Percentiles rank a stretch among this genome's conserved stretches.
phyloP scores from a whole-genome alignment of 331 rosid species.

The Cucumis variabilis region DNA sequence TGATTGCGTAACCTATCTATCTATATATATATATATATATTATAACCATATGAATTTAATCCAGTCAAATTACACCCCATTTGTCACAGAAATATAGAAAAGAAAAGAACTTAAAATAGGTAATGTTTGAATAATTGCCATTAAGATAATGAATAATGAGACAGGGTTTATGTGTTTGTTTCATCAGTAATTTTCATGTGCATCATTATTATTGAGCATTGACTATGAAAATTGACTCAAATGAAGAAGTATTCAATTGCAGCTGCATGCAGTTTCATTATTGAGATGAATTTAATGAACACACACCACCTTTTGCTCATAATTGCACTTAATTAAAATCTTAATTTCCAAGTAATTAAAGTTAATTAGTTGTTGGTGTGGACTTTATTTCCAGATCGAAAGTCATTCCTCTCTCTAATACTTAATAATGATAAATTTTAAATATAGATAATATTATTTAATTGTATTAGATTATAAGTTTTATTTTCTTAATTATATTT shows the following conservation, averaged over 20 bases:
- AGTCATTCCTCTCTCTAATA: not conserved
- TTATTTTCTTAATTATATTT: fast-evolving
- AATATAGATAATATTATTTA: no score
- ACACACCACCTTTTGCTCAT: not conserved
- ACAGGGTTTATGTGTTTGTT: not conserved
- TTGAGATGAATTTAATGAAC: conserved; percentile 22
- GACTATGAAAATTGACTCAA: not conserved
- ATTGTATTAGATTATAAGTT: not conserved
- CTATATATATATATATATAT: no score
- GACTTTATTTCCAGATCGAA: not conserved
- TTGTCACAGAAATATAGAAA: no score
- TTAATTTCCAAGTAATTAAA: conserved; percentile 9
- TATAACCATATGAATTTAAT: not conserved
- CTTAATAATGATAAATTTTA: not conserved
- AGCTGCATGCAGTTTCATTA: conserved; percentile 23
- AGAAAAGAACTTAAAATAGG: not conserved
- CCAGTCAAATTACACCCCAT: not conserved
- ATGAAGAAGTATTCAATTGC: not conserved
- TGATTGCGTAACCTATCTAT: not conserved
- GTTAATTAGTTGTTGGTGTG: not conserved
- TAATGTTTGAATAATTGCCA: not conserved
- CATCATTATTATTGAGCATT: not conserved
- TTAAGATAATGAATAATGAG: not conserved
- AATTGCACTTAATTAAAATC: not conserved
- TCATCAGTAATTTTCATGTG: not conserved